phyloP scores from a whole-genome alignment of 192 early-diverging fungal genomes.

The Umbelopsis ramanniana region DNA sequence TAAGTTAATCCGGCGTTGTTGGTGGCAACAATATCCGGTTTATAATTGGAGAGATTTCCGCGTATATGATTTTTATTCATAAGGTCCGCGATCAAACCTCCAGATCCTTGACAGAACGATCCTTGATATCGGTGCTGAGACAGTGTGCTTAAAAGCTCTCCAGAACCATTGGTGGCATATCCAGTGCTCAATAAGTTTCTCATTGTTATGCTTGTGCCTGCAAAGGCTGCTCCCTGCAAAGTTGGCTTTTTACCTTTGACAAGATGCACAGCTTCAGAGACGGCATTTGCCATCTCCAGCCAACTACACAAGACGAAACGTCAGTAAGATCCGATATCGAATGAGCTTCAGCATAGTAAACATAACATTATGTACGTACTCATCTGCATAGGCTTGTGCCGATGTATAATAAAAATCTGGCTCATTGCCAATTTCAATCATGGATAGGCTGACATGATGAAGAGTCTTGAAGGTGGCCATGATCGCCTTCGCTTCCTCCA shows the following conservation, averaged over 20 bases:
- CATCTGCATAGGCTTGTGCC: background rate
- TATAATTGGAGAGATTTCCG: background rate
- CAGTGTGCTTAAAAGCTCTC: background rate
- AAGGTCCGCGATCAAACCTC: background rate
- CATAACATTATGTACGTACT: background rate
- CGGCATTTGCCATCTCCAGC: background rate
- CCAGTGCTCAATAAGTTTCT: background rate
- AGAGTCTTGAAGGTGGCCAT: background rate
- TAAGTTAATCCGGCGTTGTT: background rate
- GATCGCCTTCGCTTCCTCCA: background rate
- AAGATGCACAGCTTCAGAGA: background rate
- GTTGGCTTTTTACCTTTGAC: background rate
- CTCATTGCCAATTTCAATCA: slow-evolving; percentile 3
- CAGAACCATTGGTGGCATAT: background rate
- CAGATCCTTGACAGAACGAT: background rate
- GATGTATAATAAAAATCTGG: background rate
- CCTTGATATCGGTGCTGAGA: slow-evolving; percentile 19
- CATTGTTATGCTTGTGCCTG: background rate
- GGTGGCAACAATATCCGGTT: background rate
- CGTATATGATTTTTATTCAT: slow-evolving; percentile 8
- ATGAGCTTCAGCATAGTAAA: background rate
- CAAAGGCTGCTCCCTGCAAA: slow-evolving; percentile 13
- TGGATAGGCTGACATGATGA: background rate
- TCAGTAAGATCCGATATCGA: background rate
- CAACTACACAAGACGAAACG: background rate